These are phyloP conservation scores for Solanum infundibuliforme DNA, from an alignment of 257 asterid genomes.

Conservation along the genomic window DNA sequence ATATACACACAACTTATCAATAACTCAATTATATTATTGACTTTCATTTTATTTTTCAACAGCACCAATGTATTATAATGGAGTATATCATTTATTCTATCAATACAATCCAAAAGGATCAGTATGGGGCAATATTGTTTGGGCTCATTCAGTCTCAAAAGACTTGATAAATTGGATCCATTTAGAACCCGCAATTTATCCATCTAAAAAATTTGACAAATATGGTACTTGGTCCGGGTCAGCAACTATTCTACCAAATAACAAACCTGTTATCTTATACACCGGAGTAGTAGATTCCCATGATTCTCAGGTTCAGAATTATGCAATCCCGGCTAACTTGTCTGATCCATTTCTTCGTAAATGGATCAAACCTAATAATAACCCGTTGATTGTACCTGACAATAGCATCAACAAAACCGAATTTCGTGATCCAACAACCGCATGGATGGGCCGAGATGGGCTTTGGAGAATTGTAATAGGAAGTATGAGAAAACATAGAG, in stretches of 20 bases:
- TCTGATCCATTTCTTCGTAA: slow-evolving; percentile 33
- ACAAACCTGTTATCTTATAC: slow-evolving; percentile 31
- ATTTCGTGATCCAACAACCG: slow-evolving; percentile 55
- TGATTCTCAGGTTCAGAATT: slow-evolving; percentile 32
- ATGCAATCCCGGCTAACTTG: slow-evolving; percentile 26
- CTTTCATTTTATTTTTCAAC: background rate
- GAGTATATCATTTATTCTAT: slow-evolving; percentile 38
- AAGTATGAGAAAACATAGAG: slow-evolving; percentile 6
- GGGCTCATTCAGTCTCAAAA: slow-evolving; percentile 43
- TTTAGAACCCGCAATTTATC: slow-evolving; percentile 24
- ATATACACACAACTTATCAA: fast-evolving
- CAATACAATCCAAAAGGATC: slow-evolving; percentile 44
- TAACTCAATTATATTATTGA: background rate
- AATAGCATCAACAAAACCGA: slow-evolving; percentile 15
- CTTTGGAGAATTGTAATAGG: slow-evolving; percentile 30
- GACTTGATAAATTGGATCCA: slow-evolving; percentile 35
- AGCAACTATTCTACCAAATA: slow-evolving; percentile 30
- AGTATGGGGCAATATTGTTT: slow-evolving; percentile 34
- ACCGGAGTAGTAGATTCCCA: slow-evolving; percentile 29
- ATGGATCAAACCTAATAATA: slow-evolving; percentile 41
- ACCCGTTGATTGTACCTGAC: slow-evolving; percentile 25
- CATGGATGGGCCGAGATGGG: slow-evolving; percentile 36
- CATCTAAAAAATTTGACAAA: slow-evolving; percentile 26
- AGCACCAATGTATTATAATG: slow-evolving; percentile 44
- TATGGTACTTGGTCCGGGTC: slow-evolving; percentile 49